phyloP scores from a whole-genome alignment of 768 basidiomycete species.

The Suillus sp. region DNA sequence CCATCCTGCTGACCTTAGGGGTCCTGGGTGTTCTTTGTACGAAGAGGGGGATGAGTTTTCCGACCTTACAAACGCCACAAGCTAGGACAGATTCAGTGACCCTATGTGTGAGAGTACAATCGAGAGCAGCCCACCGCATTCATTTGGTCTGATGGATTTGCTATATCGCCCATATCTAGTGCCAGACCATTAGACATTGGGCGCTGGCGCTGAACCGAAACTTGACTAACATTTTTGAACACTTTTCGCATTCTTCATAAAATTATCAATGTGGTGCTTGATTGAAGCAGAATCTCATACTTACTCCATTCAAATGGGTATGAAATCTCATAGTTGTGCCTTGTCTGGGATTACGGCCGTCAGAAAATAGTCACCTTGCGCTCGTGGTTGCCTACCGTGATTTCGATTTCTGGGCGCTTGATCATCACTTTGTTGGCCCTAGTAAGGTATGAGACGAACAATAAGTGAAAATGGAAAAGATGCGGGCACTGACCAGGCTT shows the following conservation, averaged over 20 bases:
- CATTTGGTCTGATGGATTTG: constrained; percentile 68
- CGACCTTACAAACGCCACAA: constrained; percentile 66
- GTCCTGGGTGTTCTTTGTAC: constrained; percentile 37
- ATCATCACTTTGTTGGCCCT: constrained; percentile 72
- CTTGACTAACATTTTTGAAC: constrained; percentile 56
- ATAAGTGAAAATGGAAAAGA: constrained; percentile 1
- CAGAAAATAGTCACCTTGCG: constrained; percentile 7
- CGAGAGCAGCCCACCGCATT: constrained; percentile 51
- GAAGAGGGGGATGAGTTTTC: constrained; percentile 62
- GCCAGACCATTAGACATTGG: constrained; percentile 8
- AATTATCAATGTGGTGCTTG: constrained; percentile 13
- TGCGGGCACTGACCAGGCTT: constrained; percentile 55
- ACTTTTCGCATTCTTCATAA: constrained; percentile 59
- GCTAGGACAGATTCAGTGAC: constrained; percentile 38
- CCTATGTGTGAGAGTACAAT: neutral
- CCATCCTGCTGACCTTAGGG: constrained; percentile 45
- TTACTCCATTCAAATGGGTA: constrained; percentile 76
- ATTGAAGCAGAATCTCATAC: constrained; percentile 25
- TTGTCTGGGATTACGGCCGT: constrained; percentile 45
- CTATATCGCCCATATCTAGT: constrained; percentile 71
- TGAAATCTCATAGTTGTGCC: constrained; percentile 74
- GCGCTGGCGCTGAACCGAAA: neutral
- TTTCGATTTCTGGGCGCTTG: constrained; percentile 66
- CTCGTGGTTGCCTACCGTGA: constrained; percentile 46
- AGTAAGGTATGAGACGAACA: constrained; percentile 2